Conservation (phyloP, 2,329 filamentous ascomycete genomes). For the Fusarium penzigii region DNA sequence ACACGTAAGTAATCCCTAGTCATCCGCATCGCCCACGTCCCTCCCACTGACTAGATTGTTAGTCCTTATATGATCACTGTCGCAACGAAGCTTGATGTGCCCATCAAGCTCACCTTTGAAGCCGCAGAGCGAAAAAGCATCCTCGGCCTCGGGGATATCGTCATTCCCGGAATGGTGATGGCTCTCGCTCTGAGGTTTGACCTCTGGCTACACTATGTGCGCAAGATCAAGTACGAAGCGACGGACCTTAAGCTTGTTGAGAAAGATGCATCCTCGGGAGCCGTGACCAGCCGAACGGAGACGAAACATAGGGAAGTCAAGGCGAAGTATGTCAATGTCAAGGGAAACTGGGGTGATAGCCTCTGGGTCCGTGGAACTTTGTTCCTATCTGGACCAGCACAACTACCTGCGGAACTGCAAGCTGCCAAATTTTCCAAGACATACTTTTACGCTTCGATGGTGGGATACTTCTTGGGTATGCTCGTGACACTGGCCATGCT, state of each 20-base stretch:
- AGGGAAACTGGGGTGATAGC: slow-evolving; percentile 78
- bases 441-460: slow-evolving; percentile 78
- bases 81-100: slow-evolving; percentile 85
- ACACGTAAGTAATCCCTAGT: slow-evolving; percentile 57
- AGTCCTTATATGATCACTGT: slow-evolving; percentile 84
- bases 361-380: slow-evolving; percentile 65
- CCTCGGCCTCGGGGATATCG: slow-evolving; percentile 91
- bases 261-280: slow-evolving; percentile 34
- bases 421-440: slow-evolving; percentile 70
- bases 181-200: slow-evolving; percentile 89
- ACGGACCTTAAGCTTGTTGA: slow-evolving; percentile 37
- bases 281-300: slow-evolving; percentile 37
- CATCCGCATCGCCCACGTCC: not conserved
- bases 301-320: slow-evolving; percentile 51
- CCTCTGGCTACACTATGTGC: slow-evolving; percentile 78
- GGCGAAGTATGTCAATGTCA: slow-evolving; percentile 56
- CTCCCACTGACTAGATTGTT: slow-evolving; percentile 17
- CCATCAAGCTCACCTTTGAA: slow-evolving; percentile 84
- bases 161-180: slow-evolving; percentile 89
- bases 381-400: slow-evolving; percentile 25
- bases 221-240: slow-evolving; percentile 56
- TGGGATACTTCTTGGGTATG: slow-evolving; percentile 80
- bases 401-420: slow-evolving; percentile 33
- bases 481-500: slow-evolving; percentile 74
- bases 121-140: slow-evolving; percentile 71